Base-by-base conservation (phyloP, 768 basidiomycete genomes). In the Lactarius pseudohatsudake region DNA sequence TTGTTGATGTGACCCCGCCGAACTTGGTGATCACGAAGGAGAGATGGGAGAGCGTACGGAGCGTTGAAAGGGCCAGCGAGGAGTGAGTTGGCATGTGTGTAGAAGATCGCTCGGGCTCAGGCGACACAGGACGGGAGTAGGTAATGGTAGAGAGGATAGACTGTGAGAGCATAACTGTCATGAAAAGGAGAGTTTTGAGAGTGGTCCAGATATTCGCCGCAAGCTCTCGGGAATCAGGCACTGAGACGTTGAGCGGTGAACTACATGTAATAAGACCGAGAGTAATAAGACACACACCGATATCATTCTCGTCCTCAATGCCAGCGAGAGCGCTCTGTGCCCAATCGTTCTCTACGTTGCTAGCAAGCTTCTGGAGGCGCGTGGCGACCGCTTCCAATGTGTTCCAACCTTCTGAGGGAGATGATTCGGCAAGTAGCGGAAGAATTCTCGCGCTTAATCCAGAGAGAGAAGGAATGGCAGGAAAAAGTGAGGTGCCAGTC, bases 21-120 rank as follows among this genome's bases (percentile, higher is more conserved):
- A 94, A 93, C 71, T 89, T 86, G 10, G 88, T 85, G 9, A 94
- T 85, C 57, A 94, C 83, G 71, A 92, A 92, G 2, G 91, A 86
- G 22, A 93, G 79, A 72, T 86, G 82, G 13, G 84, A 85, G 13
- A 94, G 80, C 0, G 83, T 84, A 32, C 81, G 79, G 0, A 94
- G 76, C 5, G 82, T 79, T 16, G 80, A 75, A 6, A 83, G 76
- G 2, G 90, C 86, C 11, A 93, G 78, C 4, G 80, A 68, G 7
- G 81, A 76, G 9, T 85, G 81, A 3, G 78, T 77, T 41, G 67
- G 64, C 15, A 64, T 20, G 28, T 53, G 56, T 22, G 56, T n/a
- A 57, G 43, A 41, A 26, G 62, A 53, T 55, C 8, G 47, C 22
- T n/a, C 26, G 54, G 53, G 13, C 9, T n/a, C n/a, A 32, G 22